Percentiles rank a stretch among this genome's conserved stretches.
Evolutionary conservation across 768 basidiomycete genomes (phyloP).

Genomic region (Boletus vermiculosoides): DNA sequence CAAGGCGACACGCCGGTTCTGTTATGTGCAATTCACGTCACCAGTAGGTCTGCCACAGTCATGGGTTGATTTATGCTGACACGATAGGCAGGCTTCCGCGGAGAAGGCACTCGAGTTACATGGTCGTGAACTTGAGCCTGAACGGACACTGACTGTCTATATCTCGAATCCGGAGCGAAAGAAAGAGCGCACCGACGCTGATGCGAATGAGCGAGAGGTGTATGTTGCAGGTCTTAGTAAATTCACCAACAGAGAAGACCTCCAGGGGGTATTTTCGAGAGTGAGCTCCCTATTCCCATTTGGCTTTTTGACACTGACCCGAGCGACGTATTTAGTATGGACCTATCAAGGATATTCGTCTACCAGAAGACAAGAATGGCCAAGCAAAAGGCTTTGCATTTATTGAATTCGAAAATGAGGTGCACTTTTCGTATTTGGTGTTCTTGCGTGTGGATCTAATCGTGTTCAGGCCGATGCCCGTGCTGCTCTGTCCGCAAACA

Average conservation of each 20-base stretch:
- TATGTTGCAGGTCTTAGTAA: constrained; percentile 86
- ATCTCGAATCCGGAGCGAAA: constrained; percentile 90
- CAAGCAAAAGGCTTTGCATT: constrained; percentile 86
- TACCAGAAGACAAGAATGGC: constrained; percentile 70
- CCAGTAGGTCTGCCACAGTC: constrained; percentile 53
- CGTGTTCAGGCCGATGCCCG: constrained; percentile 61
- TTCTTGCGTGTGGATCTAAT: neutral
- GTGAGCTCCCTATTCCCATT: constrained; percentile 42
- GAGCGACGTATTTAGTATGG: constrained; percentile 60
- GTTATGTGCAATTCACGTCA: constrained; percentile 88
- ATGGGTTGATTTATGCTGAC: neutral
- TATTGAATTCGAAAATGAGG: constrained; percentile 85
- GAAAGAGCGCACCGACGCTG: constrained; percentile 86
- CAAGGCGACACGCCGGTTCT: constrained; percentile 87
- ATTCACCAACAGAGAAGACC: constrained; percentile 72
- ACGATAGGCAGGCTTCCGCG: constrained; percentile 53
- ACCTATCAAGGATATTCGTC: constrained; percentile 72
- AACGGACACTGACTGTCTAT: constrained; percentile 67
- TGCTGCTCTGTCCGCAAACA: constrained; percentile 76
- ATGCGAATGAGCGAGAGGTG: constrained; percentile 79
- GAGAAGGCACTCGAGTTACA: constrained; percentile 78
- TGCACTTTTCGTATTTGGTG: constrained; percentile 26
- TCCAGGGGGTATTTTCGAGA: constrained; percentile 73
- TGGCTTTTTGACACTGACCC: constrained; percentile 2
- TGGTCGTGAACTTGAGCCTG: constrained; percentile 69